These are phyloP conservation scores for Peronospora belbahrii DNA, from an alignment of 352 stramenopile genomes.

Conservation along the genomic window DNA sequence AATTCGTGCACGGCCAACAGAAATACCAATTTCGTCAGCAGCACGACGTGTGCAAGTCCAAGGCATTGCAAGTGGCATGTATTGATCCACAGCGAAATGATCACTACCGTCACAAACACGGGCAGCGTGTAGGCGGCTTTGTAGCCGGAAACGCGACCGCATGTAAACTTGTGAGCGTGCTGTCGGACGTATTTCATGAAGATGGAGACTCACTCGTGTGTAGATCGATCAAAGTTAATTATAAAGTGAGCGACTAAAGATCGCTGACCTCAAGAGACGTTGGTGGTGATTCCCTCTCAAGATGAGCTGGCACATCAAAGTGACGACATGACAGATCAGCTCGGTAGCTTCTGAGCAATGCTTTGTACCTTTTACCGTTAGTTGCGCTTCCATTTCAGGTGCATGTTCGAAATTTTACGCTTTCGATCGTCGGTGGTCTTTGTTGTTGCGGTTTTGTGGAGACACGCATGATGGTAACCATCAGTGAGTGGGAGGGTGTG, in stretches of 20 bases:
- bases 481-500: background rate
- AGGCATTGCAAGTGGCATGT: slow-evolving; percentile 24
- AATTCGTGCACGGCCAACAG: slow-evolving; percentile 27
- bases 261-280: background rate
- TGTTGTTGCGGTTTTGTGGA: background rate
- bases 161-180: slow-evolving; percentile 13
- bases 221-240: background rate
- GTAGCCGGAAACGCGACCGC: slow-evolving; percentile 10
- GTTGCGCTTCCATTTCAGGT: background rate
- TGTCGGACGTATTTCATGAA: slow-evolving; percentile 18
- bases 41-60: slow-evolving; percentile 9
- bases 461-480: too few species aligned
- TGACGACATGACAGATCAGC: background rate
- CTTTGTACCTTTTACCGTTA: background rate
- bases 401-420: background rate
- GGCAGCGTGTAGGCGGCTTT: slow-evolving; percentile 16
- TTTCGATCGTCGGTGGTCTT: background rate
- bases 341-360: slow-evolving; percentile 1
- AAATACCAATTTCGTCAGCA: slow-evolving; percentile 18
- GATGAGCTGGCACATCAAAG: slow-evolving; percentile 1
- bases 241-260: slow-evolving; percentile 7
- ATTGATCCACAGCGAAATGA: slow-evolving; percentile 22
- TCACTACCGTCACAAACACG: slow-evolving; percentile 9
- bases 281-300: slow-evolving; percentile 12
- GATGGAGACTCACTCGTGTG: background rate